Evolutionary conservation across 108 stramenopile species (phyloP), one percentile per base, ranked within the genome.

Genomic region (Cyclotella sp.): DNA sequence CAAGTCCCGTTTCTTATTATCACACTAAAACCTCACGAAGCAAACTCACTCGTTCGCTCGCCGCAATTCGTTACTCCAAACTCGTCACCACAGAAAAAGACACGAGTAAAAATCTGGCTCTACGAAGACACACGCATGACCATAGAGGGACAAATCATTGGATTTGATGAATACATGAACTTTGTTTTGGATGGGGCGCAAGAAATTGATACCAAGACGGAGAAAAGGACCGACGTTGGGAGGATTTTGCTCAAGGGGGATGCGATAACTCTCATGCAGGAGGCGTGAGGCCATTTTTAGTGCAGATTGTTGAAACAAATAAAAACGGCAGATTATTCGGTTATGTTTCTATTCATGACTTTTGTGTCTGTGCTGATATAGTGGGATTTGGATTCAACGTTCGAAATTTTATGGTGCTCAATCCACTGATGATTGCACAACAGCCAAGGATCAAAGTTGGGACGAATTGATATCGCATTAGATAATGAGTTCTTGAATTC

Each of bases 201-300:
- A 27, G 98, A 99, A 87, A 87, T 97, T 52, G 91, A 94, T 66
- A 71, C 83, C 29, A 91, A 90, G 68, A 77, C 76, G 12, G 88
- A 87, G 24, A 87, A 85, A 49, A 87, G 85, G 71, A 82, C 65
- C n/a, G 82, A 90, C 54, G 85, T 98, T 6, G 95, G 94, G 28
- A 82, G 98, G 52, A 98, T 99, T 78, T 85, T 99, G 87, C 88
- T 99, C 39, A 99, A 99, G 89, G 99, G 99, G 19, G 99, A 99
- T 88, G 83, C 93, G 47, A 97, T 99, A 76, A 99, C 99, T 12
- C 77, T 98, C 64, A 81, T 99, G 75, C 98, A 98, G 82, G 84
- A 90, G 63, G 93, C 93, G n/a, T 74, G 27, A 81, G 30, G 24
- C 42, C 54, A 18, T 72, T 41, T 68, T 34, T 6, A 34, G 4